Evolutionary conservation across 2,329 filamentous ascomycete genomes (phyloP), one percentile per base, ranked within the genome.

Genomic region (Fonsecaea monophora): DNA sequence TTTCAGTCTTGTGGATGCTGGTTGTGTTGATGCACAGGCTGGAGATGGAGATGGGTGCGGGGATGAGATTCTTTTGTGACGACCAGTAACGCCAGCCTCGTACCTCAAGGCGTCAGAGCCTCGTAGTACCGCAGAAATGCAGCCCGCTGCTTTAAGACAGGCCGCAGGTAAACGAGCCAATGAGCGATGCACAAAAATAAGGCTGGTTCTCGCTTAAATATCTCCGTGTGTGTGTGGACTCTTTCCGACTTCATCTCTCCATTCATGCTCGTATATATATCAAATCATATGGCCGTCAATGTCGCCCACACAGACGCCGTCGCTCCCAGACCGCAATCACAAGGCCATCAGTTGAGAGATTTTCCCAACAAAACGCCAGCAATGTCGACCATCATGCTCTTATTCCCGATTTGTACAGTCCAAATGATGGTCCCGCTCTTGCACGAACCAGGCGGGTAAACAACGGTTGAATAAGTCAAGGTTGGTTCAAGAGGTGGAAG

Each of bases 241-340:
- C 13, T n/a, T 34, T 4, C 21, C 57, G n/a, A 60, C 57, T 34
- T 60, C 42, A 53, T 50, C 30, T 48, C 30, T 60, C 35, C 50
- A 37, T 15, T 18, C 10, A 8, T 45, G 40, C 40, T 2, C 21
- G 40, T 45, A 45, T 40, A 40, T 18, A 45, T 45, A 18, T 45
- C 15, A 48, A 25, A 50, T 25, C 12, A 25, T 25, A 50, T 10
- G 18, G 21, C 45, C 45, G 18, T 25, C 3, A 50, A 25, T 50
- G 45, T 10, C 7, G 18, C 45, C 12, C 18, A n/a, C 45, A 50
- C 3, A 9, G 45, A 10, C 18, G 7, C 45, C 45, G 25, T 10
- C 8, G 8, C 45, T 25, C 18, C 18, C 45, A 25, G 6, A 21
- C 4, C 8, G 10, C 18, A 4, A 25, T 0, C 3, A 2, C 45